Base-by-base conservation (phyloP, 768 basidiomycete genomes). In the Rhizopogon vulgaris region DNA sequence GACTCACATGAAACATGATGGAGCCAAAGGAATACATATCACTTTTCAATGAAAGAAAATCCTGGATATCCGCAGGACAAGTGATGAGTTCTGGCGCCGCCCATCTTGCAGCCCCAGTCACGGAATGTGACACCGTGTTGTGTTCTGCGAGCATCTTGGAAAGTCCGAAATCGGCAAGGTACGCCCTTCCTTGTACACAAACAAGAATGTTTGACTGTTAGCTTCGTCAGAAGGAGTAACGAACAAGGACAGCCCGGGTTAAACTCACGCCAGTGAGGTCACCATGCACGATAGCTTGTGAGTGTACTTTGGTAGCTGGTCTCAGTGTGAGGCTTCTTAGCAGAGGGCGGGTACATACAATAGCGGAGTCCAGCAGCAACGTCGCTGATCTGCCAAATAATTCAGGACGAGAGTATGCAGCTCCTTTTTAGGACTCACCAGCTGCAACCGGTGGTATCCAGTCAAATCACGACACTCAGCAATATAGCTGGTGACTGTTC, bases 81-180 rank as follows among this genome's bases (percentile, higher is more conserved):
- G 38, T 34, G 36, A 40, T 27, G 4, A 49, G 24, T 40, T 49
- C 38, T 6, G 38, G 48, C 17, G 48, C 48, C 4, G 48, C 38
- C 38, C 48, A 49, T 25, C 48, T 36, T 9, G 40, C 36, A 22
- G 34, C 24, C 10, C 24, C 48, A 30, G 28, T 30, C 2, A 30
- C 0, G 38, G n/a, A 60, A 25, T 55, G 64, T 27, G 58, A 60
- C 11, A 61, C 48, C 15, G 64, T 58, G 32, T 67, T 60, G 50
- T 69, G 60, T 50, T 73, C 70, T 18, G 60, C 60, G 17, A 69
- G 60, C 47, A 75, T 67, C 25, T 55, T 71, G 15, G 73, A 75
- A 6, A 76, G 58, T 4, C 74, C 75, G 52, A 76, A 76, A 49
- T 76, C 75, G 51, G 69, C 34, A 6, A 49, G 11, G 15, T n/a